phyloP scores from a whole-genome alignment of 2,329 filamentous ascomycete genomes.

The Colletotrichum musae region DNA sequence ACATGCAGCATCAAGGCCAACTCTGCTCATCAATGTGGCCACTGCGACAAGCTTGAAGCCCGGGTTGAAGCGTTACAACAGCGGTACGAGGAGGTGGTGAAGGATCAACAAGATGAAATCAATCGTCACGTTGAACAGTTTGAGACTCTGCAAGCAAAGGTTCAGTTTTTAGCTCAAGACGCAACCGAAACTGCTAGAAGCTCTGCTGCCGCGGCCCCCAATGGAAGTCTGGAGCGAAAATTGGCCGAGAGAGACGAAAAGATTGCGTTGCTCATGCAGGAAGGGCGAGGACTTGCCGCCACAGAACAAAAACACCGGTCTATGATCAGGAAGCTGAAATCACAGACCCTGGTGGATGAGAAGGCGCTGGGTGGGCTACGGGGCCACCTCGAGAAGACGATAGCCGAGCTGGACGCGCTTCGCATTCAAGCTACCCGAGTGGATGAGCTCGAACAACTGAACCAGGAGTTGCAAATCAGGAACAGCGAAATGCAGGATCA shows the following conservation, averaged over 20 bases:
- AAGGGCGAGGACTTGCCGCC: slow-evolving; percentile 89
- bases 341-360: slow-evolving; percentile 76
- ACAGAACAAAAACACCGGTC: slow-evolving; percentile 88
- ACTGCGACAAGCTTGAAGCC: slow-evolving; percentile 20
- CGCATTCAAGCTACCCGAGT: slow-evolving; percentile 64
- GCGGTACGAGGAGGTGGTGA: slow-evolving; percentile 7
- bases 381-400: slow-evolving; percentile 71
- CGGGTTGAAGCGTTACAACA: slow-evolving; percentile 29
- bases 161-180: slow-evolving; percentile 88
- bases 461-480: slow-evolving; percentile 48
- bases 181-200: slow-evolving; percentile 82
- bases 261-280: slow-evolving; percentile 90
- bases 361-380: slow-evolving; percentile 73
- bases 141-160: slow-evolving; percentile 90
- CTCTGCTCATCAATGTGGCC: slow-evolving; percentile 12
- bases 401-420: slow-evolving; percentile 63
- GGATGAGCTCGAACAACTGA: slow-evolving; percentile 69
- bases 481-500: slow-evolving; percentile 49
- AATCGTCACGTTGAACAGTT: slow-evolving; percentile 89
- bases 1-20: no score
- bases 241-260: slow-evolving; percentile 91
- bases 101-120: slow-evolving; percentile 76
- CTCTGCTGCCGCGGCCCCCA: slow-evolving; percentile 71
- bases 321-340: slow-evolving; percentile 85
- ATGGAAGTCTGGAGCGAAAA: slow-evolving; percentile 81